Evolutionary conservation across 2,329 filamentous ascomycete genomes (phyloP).

Genomic region (Pyricularia grisea): DNA sequence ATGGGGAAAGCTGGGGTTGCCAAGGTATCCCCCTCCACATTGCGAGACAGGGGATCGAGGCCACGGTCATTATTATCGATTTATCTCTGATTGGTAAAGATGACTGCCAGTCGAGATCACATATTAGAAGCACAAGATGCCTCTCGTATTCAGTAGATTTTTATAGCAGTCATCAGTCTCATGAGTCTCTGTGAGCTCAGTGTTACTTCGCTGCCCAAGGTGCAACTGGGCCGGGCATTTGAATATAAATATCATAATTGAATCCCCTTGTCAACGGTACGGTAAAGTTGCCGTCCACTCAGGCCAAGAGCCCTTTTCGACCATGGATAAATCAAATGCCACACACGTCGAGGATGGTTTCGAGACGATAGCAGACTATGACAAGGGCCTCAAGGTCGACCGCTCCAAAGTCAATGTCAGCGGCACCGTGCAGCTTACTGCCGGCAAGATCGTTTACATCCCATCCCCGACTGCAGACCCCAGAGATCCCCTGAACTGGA

Average conservation of each 20-base stretch:
- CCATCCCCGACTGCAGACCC: not conserved
- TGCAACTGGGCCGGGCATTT: no score
- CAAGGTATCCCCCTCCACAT: not conserved
- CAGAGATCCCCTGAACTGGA: conserved; percentile 1
- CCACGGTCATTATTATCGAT: not conserved
- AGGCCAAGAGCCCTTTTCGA: not conserved
- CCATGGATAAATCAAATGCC: not conserved
- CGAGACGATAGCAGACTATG: not conserved
- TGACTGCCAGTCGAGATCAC: not conserved
- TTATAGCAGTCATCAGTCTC: not conserved
- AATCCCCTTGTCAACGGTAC: not conserved
- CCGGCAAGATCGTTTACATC: not conserved
- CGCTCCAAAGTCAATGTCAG: not conserved
- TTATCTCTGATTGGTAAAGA: not conserved
- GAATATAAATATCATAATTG: not conserved
- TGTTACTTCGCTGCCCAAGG: not conserved
- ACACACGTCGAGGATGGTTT: not conserved
- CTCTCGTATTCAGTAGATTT: not conserved
- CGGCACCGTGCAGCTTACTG: not conserved
- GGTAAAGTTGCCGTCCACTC: not conserved
- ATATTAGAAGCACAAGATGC: not conserved
- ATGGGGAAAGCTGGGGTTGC: not conserved
- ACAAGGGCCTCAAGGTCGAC: not conserved
- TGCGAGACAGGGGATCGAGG: not conserved
- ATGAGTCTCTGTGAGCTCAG: not conserved